phyloP scores from a whole-genome alignment of 352 stramenopile species.

The Globisporangium recalcitrans region DNA sequence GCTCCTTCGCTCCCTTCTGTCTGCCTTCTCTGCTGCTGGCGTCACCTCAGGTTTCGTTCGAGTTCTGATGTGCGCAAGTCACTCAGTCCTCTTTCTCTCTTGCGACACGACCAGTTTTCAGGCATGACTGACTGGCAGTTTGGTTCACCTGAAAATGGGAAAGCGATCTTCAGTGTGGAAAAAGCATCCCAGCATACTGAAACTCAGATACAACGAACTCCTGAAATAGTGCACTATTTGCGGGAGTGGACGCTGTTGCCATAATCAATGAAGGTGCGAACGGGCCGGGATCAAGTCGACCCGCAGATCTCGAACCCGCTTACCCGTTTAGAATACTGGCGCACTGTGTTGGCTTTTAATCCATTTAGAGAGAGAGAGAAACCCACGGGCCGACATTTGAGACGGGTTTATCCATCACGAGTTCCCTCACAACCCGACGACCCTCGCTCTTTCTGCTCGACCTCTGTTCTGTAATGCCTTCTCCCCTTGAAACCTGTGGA shows the following conservation, averaged over 20 bases:
- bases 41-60: background rate
- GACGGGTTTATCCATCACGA: background rate
- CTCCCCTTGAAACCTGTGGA: no score
- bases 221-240: no score
- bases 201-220: background rate
- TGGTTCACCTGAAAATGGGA: background rate
- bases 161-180: background rate
- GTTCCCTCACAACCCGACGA: conserved; percentile 5
- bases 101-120: background rate
- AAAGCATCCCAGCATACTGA: background rate
- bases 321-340: background rate
- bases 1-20: background rate
- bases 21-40: background rate
- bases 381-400: background rate
- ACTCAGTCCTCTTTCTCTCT: background rate
- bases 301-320: no score
- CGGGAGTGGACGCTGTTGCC: background rate
- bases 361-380: no score
- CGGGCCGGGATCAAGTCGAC: no score
- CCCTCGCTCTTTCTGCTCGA: no score
- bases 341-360: no score
- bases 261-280: background rate
- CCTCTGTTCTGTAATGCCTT: no score
- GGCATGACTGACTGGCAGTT: background rate
- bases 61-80: background rate